phyloP scores from a whole-genome alignment of 1,284 basidiomycete species.

The Tetrapyrgos nigripes region DNA sequence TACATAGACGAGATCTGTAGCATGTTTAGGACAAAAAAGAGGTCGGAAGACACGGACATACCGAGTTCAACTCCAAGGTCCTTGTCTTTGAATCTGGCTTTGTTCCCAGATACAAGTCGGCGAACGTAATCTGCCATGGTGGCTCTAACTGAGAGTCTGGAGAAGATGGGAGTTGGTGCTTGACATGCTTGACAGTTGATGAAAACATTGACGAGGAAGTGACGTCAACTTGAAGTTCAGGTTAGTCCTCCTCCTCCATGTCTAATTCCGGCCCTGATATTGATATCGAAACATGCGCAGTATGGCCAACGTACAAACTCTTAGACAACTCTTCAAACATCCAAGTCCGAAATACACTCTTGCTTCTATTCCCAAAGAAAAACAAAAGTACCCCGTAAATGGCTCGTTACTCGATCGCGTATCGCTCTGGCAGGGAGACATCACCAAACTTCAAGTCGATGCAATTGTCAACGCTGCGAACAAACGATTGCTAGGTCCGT shows the following conservation, averaged over 20 bases:
- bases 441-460: slow-evolving; percentile 76
- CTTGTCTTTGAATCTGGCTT: slow-evolving; percentile 79
- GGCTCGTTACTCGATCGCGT: slow-evolving; percentile 54
- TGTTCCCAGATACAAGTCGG: slow-evolving; percentile 76
- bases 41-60: slow-evolving; percentile 29
- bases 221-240: too few relatives aligned
- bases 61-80: slow-evolving; percentile 74
- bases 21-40: background rate
- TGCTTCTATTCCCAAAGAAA: slow-evolving; percentile 18
- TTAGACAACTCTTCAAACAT: slow-evolving; percentile 9
- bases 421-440: slow-evolving; percentile 76
- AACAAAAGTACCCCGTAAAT: slow-evolving; percentile 42
- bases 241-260: background rate
- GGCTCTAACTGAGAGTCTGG: too few relatives aligned
- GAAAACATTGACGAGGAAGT: background rate
- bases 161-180: background rate
- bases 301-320: slow-evolving; percentile 4
- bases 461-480: slow-evolving; percentile 93
- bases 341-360: slow-evolving; percentile 8
- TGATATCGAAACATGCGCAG: background rate
- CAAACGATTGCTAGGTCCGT: slow-evolving; percentile 70
- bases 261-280: background rate
- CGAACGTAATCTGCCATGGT: slow-evolving; percentile 66
- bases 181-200: background rate
- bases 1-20: slow-evolving; percentile 81